Conservation (phyloP, 208 protist species). For the Angomonas deanei region DNA sequence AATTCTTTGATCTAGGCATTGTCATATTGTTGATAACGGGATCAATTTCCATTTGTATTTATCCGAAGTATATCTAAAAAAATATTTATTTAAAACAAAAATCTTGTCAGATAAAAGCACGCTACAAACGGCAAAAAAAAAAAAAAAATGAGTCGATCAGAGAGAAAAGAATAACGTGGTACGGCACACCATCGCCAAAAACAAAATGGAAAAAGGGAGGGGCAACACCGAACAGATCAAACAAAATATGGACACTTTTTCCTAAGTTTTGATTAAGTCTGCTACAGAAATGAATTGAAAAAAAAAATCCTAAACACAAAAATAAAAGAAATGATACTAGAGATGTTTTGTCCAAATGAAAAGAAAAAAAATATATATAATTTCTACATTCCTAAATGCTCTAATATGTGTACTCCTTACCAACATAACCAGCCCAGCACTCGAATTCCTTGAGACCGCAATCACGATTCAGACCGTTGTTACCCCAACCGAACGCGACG, state of each 20-base stretch:
- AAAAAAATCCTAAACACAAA: background rate
- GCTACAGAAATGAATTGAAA: background rate
- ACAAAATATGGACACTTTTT: background rate
- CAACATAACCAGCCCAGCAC: constrained; percentile 85
- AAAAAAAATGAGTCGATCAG: too few species aligned
- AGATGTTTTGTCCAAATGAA: constrained; percentile 4
- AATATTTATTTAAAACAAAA: background rate
- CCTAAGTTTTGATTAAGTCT: background rate
- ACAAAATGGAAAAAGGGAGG: constrained; percentile 1
- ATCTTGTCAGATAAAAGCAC: too few species aligned
- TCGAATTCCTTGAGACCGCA: constrained; percentile 83
- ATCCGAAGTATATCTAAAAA: background rate
- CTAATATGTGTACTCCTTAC: constrained; percentile 87
- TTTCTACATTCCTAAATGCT: background rate
- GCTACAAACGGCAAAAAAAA: constrained; percentile 11
- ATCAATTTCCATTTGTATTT: background rate
- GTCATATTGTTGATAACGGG: background rate
- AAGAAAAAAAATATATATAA: constrained; percentile 14
- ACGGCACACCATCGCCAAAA: too few species aligned
- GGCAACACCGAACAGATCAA: constrained; percentile 3
- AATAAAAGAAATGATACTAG: constrained; percentile 6
- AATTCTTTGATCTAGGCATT: background rate
- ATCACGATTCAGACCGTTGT: constrained; percentile 87
- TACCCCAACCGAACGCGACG: constrained; percentile 84
- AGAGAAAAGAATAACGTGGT: too few species aligned